These are phyloP conservation scores for Penicillium lagena DNA, from an alignment of 495 filamentous ascomycete species.

Conservation along the genomic window DNA sequence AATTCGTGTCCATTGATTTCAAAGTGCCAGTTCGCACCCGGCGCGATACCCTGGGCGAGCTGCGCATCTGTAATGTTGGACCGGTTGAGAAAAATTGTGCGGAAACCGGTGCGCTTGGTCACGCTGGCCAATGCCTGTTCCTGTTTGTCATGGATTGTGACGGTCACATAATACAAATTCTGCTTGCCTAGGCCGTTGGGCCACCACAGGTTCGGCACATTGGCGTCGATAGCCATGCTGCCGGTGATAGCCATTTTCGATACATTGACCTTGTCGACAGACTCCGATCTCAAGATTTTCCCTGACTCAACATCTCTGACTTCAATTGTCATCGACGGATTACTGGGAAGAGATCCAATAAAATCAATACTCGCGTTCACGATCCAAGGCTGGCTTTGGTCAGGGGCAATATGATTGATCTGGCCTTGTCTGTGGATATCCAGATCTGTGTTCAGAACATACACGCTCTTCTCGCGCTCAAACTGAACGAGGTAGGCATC, in stretches of 20 bases:
- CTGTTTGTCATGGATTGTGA: constrained; percentile 35
- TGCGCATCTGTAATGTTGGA: constrained; percentile 52
- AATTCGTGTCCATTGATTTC: constrained; percentile 64
- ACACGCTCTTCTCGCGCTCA: constrained; percentile 27
- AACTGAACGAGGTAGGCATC: constrained; percentile 56
- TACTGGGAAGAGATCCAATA: constrained; percentile 45
- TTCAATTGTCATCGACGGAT: constrained; percentile 44
- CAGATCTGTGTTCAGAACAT: constrained; percentile 53
- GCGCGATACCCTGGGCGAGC: constrained; percentile 49
- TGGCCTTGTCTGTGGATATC: constrained; percentile 58
- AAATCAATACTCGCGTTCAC: constrained; percentile 65
- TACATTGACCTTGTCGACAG: constrained; percentile 36
- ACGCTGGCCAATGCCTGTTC: constrained; percentile 36
- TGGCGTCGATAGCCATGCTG: constrained; percentile 31
- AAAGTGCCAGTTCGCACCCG: constrained; percentile 63
- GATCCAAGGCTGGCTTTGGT: constrained; percentile 58
- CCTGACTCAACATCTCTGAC: constrained; percentile 43
- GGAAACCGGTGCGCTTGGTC: constrained; percentile 56
- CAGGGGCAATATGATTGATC: constrained; percentile 52
- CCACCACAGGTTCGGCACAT: constrained; percentile 58
- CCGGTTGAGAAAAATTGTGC: constrained; percentile 63
- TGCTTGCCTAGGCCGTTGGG: constrained; percentile 53
- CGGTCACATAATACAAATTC: constrained; percentile 51
- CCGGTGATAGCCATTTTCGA: constrained; percentile 47
- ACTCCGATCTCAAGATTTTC: constrained; percentile 37